A percentile compares a stretch with the other conserved stretches of the same genome.
These are phyloP conservation scores for Pyrenula aspistea DNA, from an alignment of 495 filamentous ascomycete genomes.

Conservation along the genomic window DNA sequence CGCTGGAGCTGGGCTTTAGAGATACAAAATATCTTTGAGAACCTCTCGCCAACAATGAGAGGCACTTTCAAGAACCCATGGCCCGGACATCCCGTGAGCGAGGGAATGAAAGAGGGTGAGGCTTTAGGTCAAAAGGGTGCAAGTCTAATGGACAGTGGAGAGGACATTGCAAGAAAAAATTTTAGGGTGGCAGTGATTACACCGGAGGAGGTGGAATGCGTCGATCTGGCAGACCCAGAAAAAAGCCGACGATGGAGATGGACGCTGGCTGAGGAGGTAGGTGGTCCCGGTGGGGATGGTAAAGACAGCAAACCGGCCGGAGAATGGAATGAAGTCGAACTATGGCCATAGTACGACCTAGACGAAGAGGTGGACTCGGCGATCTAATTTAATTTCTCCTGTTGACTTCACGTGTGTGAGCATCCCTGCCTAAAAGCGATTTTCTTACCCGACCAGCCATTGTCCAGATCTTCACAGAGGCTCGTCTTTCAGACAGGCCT, in stretches of 20 bases:
- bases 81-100: slow-evolving; percentile 49
- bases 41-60: slow-evolving; percentile 63
- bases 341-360: slow-evolving; percentile 82
- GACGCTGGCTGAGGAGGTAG: slow-evolving; percentile 26
- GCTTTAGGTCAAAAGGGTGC: slow-evolving; percentile 55
- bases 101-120: slow-evolving; percentile 26
- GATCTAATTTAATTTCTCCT: too few species aligned
- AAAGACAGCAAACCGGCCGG: slow-evolving; percentile 23
- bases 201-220: slow-evolving; percentile 66
- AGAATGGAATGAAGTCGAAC: slow-evolving; percentile 65
- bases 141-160: slow-evolving; percentile 45
- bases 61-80: slow-evolving; percentile 65
- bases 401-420: too few species aligned
- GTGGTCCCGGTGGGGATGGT: slow-evolving; percentile 7
- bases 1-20: slow-evolving; percentile 62
- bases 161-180: slow-evolving; percentile 53
- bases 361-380: too few species aligned
- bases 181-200: slow-evolving; percentile 78
- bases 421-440: too few species aligned
- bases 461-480: too few species aligned
- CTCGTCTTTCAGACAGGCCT: too few species aligned
- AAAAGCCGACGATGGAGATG: slow-evolving; percentile 56
- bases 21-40: slow-evolving; percentile 78
- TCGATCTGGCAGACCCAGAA: slow-evolving; percentile 58
- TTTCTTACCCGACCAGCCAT: too few species aligned